Conservation (phyloP, 306 rosid genomes). For the Canavalia ensiformis region DNA sequence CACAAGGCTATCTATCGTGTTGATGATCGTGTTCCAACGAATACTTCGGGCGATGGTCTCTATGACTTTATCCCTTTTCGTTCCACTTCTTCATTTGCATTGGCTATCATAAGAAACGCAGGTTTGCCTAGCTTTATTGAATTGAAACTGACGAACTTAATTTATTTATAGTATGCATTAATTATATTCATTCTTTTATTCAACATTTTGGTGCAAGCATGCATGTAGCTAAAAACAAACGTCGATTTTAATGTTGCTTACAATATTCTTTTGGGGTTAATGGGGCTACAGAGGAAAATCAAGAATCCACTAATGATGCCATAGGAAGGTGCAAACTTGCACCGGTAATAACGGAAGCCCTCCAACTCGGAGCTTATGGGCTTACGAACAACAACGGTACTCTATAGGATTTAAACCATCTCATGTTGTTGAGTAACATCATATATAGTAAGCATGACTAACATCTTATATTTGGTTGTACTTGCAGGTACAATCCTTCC, state of each 20-base stretch:
- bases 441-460: no score
- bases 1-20: conserved; percentile 65
- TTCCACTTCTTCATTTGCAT: conserved; percentile 51
- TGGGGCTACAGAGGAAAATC: conserved; percentile 61
- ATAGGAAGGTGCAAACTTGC: conserved; percentile 67
- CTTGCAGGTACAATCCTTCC: conserved; percentile 59
- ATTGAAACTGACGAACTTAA: not conserved
- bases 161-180: no score
- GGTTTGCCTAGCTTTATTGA: conserved; percentile 48
- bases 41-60: conserved; percentile 66
- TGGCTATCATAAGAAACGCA: conserved; percentile 60
- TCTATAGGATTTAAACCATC: no score
- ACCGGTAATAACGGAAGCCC: conserved; percentile 47
- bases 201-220: not conserved
- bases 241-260: not conserved
- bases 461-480: not conserved
- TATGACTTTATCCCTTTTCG: conserved; percentile 79
- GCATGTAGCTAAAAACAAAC: not conserved
- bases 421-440: no score
- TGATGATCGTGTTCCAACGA: conserved; percentile 70
- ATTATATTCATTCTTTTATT: not conserved
- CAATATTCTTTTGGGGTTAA: not conserved
- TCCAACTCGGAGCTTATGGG: conserved; percentile 64
- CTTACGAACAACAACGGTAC: conserved; percentile 72
- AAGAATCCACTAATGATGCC: conserved; percentile 61